Percentiles rank a stretch among this genome's conserved stretches.
Evolutionary conservation across 371 early-diverging fungal species (phyloP).

Genomic region (Mortierella sp.): DNA sequence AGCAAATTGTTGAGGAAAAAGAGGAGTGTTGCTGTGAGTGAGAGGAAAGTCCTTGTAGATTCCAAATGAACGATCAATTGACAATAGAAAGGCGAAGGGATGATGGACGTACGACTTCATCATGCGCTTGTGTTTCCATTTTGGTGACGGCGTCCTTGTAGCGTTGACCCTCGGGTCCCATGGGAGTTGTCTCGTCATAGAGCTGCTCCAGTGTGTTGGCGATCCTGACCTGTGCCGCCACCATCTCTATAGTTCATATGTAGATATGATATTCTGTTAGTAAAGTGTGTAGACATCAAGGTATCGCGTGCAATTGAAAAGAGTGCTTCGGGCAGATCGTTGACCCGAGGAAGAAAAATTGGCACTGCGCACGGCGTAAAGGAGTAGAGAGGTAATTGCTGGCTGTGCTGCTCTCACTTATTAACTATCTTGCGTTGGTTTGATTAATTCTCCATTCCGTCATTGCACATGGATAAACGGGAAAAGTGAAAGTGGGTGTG

Average conservation of each 20-base stretch:
- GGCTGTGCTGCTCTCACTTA: conserved; percentile 10
- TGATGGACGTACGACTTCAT: conserved; percentile 69
- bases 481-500: not conserved
- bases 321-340: not conserved
- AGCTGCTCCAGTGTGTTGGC: conserved; percentile 81
- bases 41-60: not conserved
- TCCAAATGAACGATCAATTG: not conserved
- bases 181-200: conserved; percentile 65
- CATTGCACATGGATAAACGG: not conserved
- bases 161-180: conserved; percentile 64
- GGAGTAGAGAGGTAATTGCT: not conserved
- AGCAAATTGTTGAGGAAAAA: not conserved
- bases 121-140: conserved; percentile 81
- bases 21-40: not conserved
- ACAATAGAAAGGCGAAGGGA: too few species aligned
- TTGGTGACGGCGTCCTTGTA: conserved; percentile 81
- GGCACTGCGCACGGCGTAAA: not conserved
- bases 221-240: conserved; percentile 83
- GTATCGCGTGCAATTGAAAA: not conserved
- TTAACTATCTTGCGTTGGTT: not conserved
- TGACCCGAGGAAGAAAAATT: not conserved
- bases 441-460: conserved; percentile 6
- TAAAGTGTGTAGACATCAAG: not conserved
- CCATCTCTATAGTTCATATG: conserved; percentile 70
- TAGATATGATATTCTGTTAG: not conserved